Base-by-base conservation (phyloP, 306 rosid genomes). In the Sechiopsis laciniata region DNA sequence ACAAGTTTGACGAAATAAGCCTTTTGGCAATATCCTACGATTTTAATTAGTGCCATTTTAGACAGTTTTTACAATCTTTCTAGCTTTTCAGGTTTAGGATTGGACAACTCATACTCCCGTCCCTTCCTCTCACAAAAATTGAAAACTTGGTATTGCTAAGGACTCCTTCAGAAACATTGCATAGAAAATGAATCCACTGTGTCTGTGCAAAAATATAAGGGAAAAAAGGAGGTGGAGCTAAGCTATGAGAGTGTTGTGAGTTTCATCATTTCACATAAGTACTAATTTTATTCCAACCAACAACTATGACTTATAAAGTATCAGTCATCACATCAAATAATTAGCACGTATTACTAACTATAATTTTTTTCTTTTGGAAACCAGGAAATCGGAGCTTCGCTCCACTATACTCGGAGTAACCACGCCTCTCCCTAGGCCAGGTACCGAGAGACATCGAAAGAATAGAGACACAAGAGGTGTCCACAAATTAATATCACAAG, bases 51-150 rank as follows among this genome's bases (percentile, higher is more conserved):
- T 14, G 21, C 50, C 12, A 62, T 26, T 13, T 62, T 35, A 14
- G 48, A 62, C 46, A 16, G 50, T 62, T 62, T 32, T 16, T 64
- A 37, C 40, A 19, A 66, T 45, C 72, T 45, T 26, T 66, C 55
- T 66, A 46, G 40, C 55, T 20, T 12, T 55, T 67, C 56, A 3
- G 55, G 53, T 67, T 0, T 67, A 40, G 15, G 8, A 64, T 10
- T 65, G 71, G 70, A 17, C 71, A n/a, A 17, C 10, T 10, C 3
- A 2, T 5, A 20, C 22, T 65, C 52, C 71, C 29, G 40, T 40
- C n/a, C 71, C 29, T 65, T 40, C n/a, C 71, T 17, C 51, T 16
- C 71, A 64, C 53, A 65, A 65, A 64, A 10, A 17, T 65, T 65
- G 14, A 19, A 13, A 17, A 65, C 71, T 42, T 10, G 54, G 71